Base-by-base conservation (phyloP, 1,284 basidiomycete genomes). In the Trichosporon inkin region DNA sequence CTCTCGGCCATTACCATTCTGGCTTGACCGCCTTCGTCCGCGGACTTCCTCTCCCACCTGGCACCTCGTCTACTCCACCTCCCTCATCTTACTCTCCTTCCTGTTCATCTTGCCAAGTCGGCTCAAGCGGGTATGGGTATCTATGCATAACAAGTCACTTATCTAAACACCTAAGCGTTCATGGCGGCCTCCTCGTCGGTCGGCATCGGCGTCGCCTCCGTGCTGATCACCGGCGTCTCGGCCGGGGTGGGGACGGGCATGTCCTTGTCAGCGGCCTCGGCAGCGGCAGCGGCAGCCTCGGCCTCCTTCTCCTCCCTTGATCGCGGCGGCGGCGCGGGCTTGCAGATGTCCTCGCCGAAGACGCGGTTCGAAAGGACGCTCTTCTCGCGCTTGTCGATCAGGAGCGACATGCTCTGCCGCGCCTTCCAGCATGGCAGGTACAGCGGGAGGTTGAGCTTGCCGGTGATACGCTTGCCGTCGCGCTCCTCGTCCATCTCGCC, bases 381-480 rank as follows among this genome's bases (percentile, higher is more conserved):
- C 79, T 96, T 96, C 36, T 92, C 90, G 69, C 88, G 88, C 78
- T 96, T 97, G 78, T 96, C 92, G 62, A 95, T 86, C 89, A 97
- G 92, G 59, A 96, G 81, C 4, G 88, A 86, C 60, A 94, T 77
- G 1, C 90, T 92, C 16, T 86, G 84, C 63, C 86, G 88, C 1
- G 90, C 92, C 78, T 90, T 92, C 94, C 93, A 97, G 55, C 96
- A 83, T 0, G 94, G 92, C 17, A 96, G 79, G 20, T 88, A 78
- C 28, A 96, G 80, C 51, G 91, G 86, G 68, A 90, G 85, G 14
- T 83, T 80, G 40, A 92, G 81, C 88, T 81, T 81, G 61, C 81
- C 81, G 44, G 28, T 32, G 28, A 32, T 32, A 8, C 28, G 28
- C 28, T 32, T 32, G 62, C 81, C 82, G 1, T 81, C 82, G 16